These are phyloP conservation scores for Salvia miltiorrhiza DNA, from an alignment of 257 asterid genomes.

Conservation along the genomic window DNA sequence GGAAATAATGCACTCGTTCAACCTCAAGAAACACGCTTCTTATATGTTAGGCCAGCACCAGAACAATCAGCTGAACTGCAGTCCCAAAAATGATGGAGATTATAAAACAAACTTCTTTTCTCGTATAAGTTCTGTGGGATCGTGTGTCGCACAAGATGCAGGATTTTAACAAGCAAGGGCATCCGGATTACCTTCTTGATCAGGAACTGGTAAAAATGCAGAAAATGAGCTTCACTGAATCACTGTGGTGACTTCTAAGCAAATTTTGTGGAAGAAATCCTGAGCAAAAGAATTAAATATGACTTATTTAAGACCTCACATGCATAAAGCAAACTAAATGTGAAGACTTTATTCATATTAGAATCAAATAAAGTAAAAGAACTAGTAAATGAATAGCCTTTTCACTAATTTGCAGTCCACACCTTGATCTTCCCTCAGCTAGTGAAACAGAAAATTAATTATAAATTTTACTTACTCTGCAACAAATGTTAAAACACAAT, in stretches of 20 bases:
- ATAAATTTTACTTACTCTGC: neutral
- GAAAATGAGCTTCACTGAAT: slow-evolving; percentile 18
- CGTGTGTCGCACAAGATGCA: neutral
- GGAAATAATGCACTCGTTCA: slow-evolving; percentile 8
- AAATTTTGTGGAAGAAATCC: slow-evolving; percentile 21
- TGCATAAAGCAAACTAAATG: neutral
- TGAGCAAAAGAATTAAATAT: slow-evolving; percentile 14
- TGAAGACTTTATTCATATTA: neutral
- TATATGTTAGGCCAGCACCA: neutral
- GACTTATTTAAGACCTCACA: neutral
- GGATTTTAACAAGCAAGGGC: neutral
- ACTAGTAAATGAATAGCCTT: neutral
- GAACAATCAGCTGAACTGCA: slow-evolving; percentile 1
- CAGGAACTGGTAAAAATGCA: slow-evolving; percentile 4
- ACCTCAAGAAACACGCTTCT: slow-evolving; percentile 9
- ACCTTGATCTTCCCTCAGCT: neutral
- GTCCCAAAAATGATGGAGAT: neutral
- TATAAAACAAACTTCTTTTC: neutral
- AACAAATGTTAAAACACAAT: neutral
- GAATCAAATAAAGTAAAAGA: neutral
- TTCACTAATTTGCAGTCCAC: neutral
- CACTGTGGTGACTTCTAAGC: neutral
- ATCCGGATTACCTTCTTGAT: slow-evolving; percentile 21
- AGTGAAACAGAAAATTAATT: neutral
- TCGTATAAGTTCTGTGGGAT: slow-evolving; percentile 25